Evolutionary conservation across 1,284 basidiomycete genomes (phyloP), one percentile per base, ranked within the genome.

Genomic region (Boletellus deceptivus): DNA sequence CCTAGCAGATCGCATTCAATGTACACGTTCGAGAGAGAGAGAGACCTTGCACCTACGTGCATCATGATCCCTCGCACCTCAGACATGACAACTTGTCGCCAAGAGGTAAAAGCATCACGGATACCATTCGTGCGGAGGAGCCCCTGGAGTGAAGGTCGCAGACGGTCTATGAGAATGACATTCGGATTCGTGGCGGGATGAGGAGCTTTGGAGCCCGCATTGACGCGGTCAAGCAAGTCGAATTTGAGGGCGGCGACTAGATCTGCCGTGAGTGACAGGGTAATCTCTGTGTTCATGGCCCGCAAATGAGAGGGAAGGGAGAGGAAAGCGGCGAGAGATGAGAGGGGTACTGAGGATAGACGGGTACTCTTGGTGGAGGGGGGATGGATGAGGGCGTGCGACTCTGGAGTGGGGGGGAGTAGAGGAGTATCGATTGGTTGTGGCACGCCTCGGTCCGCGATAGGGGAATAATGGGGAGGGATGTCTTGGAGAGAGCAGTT

Each of bases 181-280:
- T 73, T 68, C 51, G 67, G 55, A 51, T 72, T 67, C 14, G 71
- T 61, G 13, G 69, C 61, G 7, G 59, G 62, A 25, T 59, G 60
- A 35, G 71, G 60, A 7, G 54, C 42, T 7, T 70, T 64, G 10
- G 58, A 29, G 27, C 58, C 53, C 18, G 33, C 31, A 43, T 72
- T 70, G 43, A 83, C 75, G 13, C 79, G 76, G 46, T 78, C 76
- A 7, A 79, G 70, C 33, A 96, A 73, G 61, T 93, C 86, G 17
- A 79, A 75, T 34, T 80, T 77, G 9, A 98, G 76, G 1, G 88
- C 77, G 20, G 78, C 75, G 4, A 91, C 78, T 2, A 97, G 74
- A 57, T 96, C 92, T 10, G 79, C 74, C 18, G 91, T 86, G n/a
- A 96, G 74, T 1, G 89, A 88, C 0, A 78, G 73, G 0, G 89